Evolutionary conservation across 2,329 filamentous ascomycete species (phyloP).

Genomic region (Mariannaea elegans): DNA sequence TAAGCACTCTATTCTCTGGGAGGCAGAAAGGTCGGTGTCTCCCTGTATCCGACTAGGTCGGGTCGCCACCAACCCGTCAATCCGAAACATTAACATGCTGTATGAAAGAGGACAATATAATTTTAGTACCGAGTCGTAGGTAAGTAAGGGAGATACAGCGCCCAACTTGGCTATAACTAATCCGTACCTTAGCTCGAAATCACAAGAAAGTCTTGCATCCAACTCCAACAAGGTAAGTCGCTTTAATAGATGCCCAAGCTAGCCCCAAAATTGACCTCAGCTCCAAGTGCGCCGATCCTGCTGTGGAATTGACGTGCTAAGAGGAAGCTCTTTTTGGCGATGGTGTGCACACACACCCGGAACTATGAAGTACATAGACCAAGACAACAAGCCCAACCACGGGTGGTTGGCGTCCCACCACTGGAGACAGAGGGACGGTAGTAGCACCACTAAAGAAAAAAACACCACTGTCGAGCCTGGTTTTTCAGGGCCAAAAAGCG

Average conservation of each 20-base stretch:
- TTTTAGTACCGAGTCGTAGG: too few relatives aligned
- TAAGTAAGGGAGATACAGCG: too few relatives aligned
- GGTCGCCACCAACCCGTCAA: background rate
- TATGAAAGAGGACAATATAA: too few relatives aligned
- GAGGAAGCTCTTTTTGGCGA: conserved; percentile 17
- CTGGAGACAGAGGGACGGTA: background rate
- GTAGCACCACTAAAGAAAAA: too few relatives aligned
- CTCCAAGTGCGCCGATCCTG: conserved; percentile 12
- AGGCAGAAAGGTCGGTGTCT: background rate
- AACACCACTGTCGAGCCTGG: too few relatives aligned
- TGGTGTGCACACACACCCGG: conserved; percentile 20
- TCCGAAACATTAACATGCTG: too few relatives aligned
- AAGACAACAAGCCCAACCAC: background rate
- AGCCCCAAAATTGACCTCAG: conserved; percentile 15
- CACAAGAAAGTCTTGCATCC: conserved; percentile 14
- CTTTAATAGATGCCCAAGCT: conserved; percentile 23
- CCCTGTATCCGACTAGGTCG: background rate
- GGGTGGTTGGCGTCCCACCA: background rate
- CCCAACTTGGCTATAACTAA: background rate
- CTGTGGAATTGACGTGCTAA: conserved; percentile 21
- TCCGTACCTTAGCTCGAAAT: conserved; percentile 6
- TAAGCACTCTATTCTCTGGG: background rate
- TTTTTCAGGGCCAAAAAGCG: too few relatives aligned
- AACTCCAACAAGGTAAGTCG: conserved; percentile 4
- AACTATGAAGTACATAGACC: conserved; percentile 1